A percentile compares a stretch with the other conserved stretches of the same genome.
These are phyloP conservation scores for Alternaria novae-zelandiae DNA, from an alignment of 2,329 filamentous ascomycete genomes.

Conservation along the genomic window DNA sequence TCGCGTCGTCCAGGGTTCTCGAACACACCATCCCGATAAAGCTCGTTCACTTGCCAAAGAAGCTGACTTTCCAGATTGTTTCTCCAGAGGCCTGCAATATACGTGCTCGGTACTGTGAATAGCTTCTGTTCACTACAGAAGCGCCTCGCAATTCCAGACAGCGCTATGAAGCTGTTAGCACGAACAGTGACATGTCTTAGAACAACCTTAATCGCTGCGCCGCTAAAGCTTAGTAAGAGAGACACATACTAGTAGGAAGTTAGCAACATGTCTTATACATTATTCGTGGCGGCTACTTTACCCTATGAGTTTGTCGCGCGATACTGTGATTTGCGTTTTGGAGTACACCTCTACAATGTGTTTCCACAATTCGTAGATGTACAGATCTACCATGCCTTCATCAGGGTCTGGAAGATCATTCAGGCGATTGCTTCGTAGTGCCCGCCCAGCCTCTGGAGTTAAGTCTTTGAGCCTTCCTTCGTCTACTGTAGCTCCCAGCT, in stretches of 20 bases:
- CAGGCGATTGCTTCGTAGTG: conserved; percentile 3
- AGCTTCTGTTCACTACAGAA: not conserved
- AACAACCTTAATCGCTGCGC: too few species aligned
- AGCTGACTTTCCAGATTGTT: conserved; percentile 22
- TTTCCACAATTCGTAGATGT: conserved; percentile 21
- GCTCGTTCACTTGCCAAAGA: conserved; percentile 18
- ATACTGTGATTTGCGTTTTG: conserved; percentile 5
- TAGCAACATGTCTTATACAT: too few species aligned
- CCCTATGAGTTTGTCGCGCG: conserved; percentile 19
- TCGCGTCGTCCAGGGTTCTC: conserved; percentile 3
- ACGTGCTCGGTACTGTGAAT: not conserved
- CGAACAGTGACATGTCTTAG: too few species aligned
- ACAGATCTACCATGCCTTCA: not conserved
- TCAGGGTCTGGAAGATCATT: conserved; percentile 5
- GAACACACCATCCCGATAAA: not conserved
- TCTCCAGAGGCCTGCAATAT: conserved; percentile 27
- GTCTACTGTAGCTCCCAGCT: not conserved
- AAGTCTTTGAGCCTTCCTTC: conserved; percentile 10
- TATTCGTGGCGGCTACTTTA: too few species aligned
- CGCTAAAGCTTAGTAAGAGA: too few species aligned
- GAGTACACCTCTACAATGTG: conserved; percentile 24
- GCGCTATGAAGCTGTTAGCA: not conserved
- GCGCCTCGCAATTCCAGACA: conserved; percentile 20
- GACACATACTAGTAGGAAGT: too few species aligned
- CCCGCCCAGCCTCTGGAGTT: not conserved